Evolutionary conservation across 106 monocot genomes (phyloP).

Genomic region (Chionographis japonica): DNA sequence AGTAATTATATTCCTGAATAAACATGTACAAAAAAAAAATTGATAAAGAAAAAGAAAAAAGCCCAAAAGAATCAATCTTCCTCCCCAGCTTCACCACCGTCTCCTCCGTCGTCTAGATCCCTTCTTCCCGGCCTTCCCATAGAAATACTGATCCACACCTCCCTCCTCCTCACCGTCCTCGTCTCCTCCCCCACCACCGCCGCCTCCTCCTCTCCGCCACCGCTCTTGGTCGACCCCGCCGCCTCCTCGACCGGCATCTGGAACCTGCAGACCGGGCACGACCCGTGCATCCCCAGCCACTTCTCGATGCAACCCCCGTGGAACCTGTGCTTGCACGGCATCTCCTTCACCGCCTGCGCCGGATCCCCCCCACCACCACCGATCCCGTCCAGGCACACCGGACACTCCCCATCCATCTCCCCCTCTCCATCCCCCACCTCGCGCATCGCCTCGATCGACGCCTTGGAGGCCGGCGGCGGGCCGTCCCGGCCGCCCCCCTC

Average conservation of each 20-base stretch:
- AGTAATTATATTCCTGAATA: too few relatives aligned
- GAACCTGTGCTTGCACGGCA: conserved; percentile 67
- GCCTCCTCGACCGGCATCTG: conserved; percentile 55
- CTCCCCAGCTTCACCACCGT: too few relatives aligned
- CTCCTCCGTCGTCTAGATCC: too few relatives aligned
- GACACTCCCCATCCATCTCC: conserved; percentile 29
- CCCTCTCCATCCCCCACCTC: conserved; percentile 12
- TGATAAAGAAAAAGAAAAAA: too few relatives aligned
- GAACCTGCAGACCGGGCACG: conserved; percentile 64
- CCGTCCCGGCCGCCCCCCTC: conserved; percentile 9
- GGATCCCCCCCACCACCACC: neutral
- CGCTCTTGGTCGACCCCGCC: conserved; percentile 6
- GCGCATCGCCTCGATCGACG: conserved; percentile 52
- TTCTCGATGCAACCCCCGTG: conserved; percentile 66
- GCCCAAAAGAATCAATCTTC: too few relatives aligned
- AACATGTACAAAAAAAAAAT: too few relatives aligned
- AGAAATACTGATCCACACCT: neutral
- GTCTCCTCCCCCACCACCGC: conserved; percentile 2
- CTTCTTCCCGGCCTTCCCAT: too few relatives aligned
- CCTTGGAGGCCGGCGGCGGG: conserved; percentile 56
- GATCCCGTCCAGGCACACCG: conserved; percentile 59
- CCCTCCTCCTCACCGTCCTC: neutral
- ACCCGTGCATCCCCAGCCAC: conserved; percentile 68
- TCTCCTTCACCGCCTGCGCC: conserved; percentile 53
- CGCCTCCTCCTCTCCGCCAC: neutral